Evolutionary conservation across 345 rosid species (phyloP), one percentile per base, ranked within the genome.

Genomic region (Lumnitzera littorea): DNA sequence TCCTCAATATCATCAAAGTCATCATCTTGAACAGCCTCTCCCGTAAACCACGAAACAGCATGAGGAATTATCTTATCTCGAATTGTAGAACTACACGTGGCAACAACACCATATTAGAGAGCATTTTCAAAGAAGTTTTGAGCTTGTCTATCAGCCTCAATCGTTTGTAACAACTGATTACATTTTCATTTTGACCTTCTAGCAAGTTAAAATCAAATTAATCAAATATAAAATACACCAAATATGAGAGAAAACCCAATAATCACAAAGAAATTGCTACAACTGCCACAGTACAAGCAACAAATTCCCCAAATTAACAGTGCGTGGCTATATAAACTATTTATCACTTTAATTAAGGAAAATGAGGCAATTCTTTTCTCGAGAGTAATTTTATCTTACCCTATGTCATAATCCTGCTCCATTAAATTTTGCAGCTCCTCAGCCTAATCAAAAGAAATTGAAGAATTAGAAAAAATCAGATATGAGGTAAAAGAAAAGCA

Each of bases 321-420:
- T 1, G 5, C 3, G 11, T 36, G 43, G 7, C 7, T 36, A 9
- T 36, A 0, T 36, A 7, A 36, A 36, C 10, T 36, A 9, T 36
- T 36, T 9, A 3, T 1, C 43, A 36, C 43, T 36, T 4, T 4
- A 9, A 36, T 36, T 5, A 6, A 5, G 43, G 3, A 36, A 9
- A 36, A 36, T 36, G 43, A 36, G 43, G 10, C 10, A 36, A 36
- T 0, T 36, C 43, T 36, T 36, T 36, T 36, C 36, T 6, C 3
- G 43, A 9, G 11, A 36, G 43, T 5, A 36, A 7, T 36, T 29
- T 29, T 3, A 29, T 3, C 84, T 62, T 9, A 95, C 99, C 96
- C 99, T 15, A 95, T 72, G 61, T 95, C 97, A 75, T 91, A 95
- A 78, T 95, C 99, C 46, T 88, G 92, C 57, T 91, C 99, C 98